Base-by-base conservation (phyloP, 495 filamentous ascomycete species). In the Baudoinia panamericana region DNA sequence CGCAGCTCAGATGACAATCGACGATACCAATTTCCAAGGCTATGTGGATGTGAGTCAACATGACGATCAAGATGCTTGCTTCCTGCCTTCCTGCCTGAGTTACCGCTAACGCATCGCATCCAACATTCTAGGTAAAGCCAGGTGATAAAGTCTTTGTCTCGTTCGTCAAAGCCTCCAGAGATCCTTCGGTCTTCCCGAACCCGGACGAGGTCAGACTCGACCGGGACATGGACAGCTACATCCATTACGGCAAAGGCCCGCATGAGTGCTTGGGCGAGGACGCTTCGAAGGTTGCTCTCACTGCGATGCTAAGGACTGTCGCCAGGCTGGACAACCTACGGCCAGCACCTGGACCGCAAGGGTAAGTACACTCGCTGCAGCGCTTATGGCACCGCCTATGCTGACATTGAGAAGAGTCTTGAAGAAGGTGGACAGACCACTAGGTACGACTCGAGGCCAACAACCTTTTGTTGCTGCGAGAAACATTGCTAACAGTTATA, bases 121-220 rank as follows among this genome's bases (percentile, higher is more conserved):
- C 53, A 31, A 62, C 57, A 13, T 22, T 69, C 36, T 39, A 55
- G 5, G 34, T 74, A 31, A 65, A 72, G 30, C 39, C 56, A 1
- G 69, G 68, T 23, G 62, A 73, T 33, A 39, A 53, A 15, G 44
- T 76, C 20, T 48, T 68, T 11, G 62, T 68, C 32, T 66, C 71
- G 42, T 43, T 73, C 51, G 64, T 47, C 15, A 39, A 50, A n/a
- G 60, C 52, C 2, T 52, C 48, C 0, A 52, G 43, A 19, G 60
- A 63, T 42, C 15, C 45, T 21, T 19, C 21, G 11, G 41, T 18
- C 5, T 63, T 61, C 46, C 51, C 52, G 12, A 40, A 56, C 22
- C 58, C 58, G 4, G 48, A 55, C 18, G 36, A 35, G 12, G 26
- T 63, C 36, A 44, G 50, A 27, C 50, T 56, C 2, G 37, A 16